Conservation (phyloP, 371 early-diverging fungal genomes). For the Syncephalastrum racemosum region DNA sequence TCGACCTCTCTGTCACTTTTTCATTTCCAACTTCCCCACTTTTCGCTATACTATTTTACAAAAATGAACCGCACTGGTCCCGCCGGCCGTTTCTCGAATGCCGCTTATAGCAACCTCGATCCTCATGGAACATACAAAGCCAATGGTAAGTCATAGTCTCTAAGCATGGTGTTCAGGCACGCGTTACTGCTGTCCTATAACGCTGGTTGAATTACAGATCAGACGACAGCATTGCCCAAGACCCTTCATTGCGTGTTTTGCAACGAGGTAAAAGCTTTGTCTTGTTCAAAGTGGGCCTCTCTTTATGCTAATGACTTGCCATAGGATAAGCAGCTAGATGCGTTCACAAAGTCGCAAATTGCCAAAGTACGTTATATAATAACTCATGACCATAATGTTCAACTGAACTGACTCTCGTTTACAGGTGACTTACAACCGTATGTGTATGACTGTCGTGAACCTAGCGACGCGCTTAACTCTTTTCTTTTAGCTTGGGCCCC, state of each 20-base stretch:
- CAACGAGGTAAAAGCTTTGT: conserved; percentile 10
- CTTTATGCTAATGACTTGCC: background rate
- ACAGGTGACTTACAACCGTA: conserved; percentile 25
- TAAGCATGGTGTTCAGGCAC: background rate
- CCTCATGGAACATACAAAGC: conserved; percentile 11
- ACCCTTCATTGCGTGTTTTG: conserved; percentile 24
- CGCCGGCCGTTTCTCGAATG: conserved; percentile 18
- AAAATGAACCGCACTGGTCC: conserved; percentile 16
- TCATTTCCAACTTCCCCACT: no score
- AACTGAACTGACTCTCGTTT: conserved; percentile 1
- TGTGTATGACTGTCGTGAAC: background rate
- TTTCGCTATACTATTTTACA: no score
- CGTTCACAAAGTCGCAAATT: conserved; percentile 40
- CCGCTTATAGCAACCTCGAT: background rate
- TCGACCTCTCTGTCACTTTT: no score
- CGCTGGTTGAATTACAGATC: conserved; percentile 10
- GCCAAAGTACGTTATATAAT: conserved; percentile 15
- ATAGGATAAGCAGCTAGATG: conserved; percentile 29
- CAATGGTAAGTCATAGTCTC: conserved; percentile 15
- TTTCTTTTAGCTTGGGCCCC: conserved; percentile 39
- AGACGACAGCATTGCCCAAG: conserved; percentile 5
- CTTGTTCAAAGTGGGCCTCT: background rate
- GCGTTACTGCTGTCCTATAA: background rate
- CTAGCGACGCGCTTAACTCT: background rate
- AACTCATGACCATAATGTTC: background rate